These are phyloP conservation scores for Plasmodium inui DNA, from an alignment of 169 alveolate genomes.

Conservation along the genomic window DNA sequence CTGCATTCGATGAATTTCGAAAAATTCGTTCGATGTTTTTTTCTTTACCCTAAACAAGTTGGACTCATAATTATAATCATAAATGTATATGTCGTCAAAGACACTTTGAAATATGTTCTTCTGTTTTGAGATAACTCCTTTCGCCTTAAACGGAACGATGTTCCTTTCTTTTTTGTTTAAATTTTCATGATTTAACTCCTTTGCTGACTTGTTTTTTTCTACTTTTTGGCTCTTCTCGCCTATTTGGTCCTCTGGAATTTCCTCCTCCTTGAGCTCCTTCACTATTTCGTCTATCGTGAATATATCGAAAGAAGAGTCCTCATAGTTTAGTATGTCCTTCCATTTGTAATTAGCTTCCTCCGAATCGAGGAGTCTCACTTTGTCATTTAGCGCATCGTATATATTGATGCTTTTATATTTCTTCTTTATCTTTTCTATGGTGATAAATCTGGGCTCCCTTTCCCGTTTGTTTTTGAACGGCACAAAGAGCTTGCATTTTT, in stretches of 20 bases:
- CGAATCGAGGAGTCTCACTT: constrained; percentile 27
- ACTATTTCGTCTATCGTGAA: constrained; percentile 70
- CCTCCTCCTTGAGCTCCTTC: constrained; percentile 66
- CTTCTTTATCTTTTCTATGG: constrained; percentile 71
- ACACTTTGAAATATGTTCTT: constrained; percentile 47
- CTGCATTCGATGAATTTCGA: constrained; percentile 62
- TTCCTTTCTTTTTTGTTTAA: constrained; percentile 16
- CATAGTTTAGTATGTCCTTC: constrained; percentile 73
- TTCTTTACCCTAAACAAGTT: constrained; percentile 68
- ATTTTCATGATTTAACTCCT: constrained; percentile 4
- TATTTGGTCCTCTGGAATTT: constrained; percentile 5
- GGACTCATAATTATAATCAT: constrained; percentile 51
- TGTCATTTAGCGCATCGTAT: constrained; percentile 60
- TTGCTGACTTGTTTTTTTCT: constrained; percentile 10
- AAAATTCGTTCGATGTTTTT: constrained; percentile 51
- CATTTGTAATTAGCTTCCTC: constrained; percentile 59
- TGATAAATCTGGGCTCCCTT: constrained; percentile 68
- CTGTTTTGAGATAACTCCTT: constrained; percentile 56
- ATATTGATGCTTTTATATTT: constrained; percentile 65
- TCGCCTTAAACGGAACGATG: constrained; percentile 64
- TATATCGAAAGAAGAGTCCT: constrained; percentile 68
- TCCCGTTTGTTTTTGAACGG: constrained; percentile 59
- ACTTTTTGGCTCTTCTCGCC: not conserved
- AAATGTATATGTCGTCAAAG: constrained; percentile 66
- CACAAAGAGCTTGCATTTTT: constrained; percentile 68